phyloP scores from a whole-genome alignment of 257 asterid species.

The Verbascum thapsus region DNA sequence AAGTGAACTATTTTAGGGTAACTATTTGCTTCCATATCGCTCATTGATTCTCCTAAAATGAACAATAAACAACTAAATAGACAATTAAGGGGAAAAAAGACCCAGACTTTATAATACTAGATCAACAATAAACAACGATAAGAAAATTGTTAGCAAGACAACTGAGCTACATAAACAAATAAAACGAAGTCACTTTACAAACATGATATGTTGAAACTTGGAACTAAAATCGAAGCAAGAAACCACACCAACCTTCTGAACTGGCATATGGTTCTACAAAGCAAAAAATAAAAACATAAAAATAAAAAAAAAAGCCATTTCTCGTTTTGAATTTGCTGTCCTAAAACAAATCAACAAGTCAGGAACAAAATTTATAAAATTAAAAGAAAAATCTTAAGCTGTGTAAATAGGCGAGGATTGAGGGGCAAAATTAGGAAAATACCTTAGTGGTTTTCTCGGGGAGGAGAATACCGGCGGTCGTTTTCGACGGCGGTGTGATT shows the following conservation, averaged over 20 bases:
- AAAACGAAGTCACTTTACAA: not conserved
- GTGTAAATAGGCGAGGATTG: too few species aligned
- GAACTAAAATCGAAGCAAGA: too few species aligned
- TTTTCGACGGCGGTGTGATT: constrained; percentile 50
- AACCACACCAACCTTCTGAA: too few species aligned
- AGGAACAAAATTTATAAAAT: too few species aligned
- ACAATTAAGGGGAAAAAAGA: not conserved
- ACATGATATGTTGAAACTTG: not conserved
- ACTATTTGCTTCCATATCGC: not conserved
- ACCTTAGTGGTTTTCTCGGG: constrained; percentile 69
- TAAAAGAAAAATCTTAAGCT: too few species aligned
- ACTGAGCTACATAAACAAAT: not conserved
- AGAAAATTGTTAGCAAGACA: not conserved
- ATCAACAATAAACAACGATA: not conserved
- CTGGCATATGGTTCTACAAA: too few species aligned
- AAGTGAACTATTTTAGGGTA: not conserved
- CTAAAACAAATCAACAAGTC: too few species aligned
- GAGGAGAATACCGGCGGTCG: constrained; percentile 60
- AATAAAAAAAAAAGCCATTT: too few species aligned
- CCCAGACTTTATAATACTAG: not conserved
- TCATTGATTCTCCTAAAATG: not conserved
- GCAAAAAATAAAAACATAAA: too few species aligned
- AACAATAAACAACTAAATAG: not conserved
- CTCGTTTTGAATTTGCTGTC: too few species aligned
- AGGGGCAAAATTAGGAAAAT: too few species aligned